Percentiles rank a stretch among this genome's conserved stretches.
These are phyloP conservation scores for Diplotaxis tenuifolia DNA, from an alignment of 345 rosid species.

Conservation along the genomic window DNA sequence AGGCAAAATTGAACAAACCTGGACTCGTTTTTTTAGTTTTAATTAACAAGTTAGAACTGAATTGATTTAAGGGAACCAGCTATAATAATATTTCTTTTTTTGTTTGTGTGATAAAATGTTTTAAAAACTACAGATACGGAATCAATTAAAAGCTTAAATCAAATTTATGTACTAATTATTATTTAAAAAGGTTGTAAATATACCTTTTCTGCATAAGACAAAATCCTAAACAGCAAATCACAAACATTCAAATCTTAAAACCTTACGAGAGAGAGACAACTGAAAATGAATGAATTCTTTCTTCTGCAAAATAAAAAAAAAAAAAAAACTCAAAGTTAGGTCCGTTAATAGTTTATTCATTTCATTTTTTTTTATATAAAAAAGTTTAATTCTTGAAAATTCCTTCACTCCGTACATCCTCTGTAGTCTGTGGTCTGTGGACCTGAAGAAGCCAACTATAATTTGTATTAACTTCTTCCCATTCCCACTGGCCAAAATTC, in stretches of 20 bases:
- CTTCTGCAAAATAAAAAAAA: not conserved
- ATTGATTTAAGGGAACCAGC: too few species aligned
- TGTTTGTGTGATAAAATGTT: too few species aligned
- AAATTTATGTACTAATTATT: too few species aligned
- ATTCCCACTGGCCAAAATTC: constrained; percentile 29
- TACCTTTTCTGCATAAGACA: too few species aligned
- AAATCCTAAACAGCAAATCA: constrained; percentile 6
- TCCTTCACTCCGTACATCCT: constrained; percentile 10
- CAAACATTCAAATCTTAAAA: constrained; percentile 15
- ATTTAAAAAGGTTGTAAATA: too few species aligned
- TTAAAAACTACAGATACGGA: too few species aligned
- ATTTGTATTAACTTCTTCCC: constrained; percentile 18
- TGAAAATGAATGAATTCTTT: not conserved
- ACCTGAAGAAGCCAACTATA: constrained; percentile 16
- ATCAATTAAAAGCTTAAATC: too few species aligned
- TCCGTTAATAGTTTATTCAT: not conserved
- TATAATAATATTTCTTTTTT: too few species aligned
- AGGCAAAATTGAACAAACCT: too few species aligned
- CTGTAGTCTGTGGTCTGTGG: constrained; percentile 14
- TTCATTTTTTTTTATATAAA: not conserved
- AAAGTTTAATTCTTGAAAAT: constrained; percentile 2
- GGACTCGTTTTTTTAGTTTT: too few species aligned
- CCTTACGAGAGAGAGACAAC: constrained; percentile 4
- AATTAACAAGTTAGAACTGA: too few species aligned
- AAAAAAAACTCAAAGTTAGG: constrained; percentile 16